These are phyloP conservation scores for Picochlorum sp. DNA, from an alignment of 139 green algal genomes.

Conservation along the genomic window DNA sequence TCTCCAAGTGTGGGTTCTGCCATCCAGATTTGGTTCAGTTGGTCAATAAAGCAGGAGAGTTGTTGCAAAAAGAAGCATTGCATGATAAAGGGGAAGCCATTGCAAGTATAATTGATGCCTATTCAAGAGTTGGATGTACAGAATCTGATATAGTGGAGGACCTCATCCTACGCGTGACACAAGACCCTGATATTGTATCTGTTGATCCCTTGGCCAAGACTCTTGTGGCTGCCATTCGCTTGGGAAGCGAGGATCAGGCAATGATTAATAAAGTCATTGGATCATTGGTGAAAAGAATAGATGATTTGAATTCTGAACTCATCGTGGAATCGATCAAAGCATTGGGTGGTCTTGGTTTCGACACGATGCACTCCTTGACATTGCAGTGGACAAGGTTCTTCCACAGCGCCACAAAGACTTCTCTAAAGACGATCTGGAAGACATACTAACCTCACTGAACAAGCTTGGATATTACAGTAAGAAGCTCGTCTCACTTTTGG, in stretches of 20 bases:
- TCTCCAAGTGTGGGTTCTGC: constrained; percentile 28
- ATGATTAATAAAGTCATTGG: constrained; percentile 20
- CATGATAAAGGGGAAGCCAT: constrained; percentile 20
- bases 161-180: constrained; percentile 10
- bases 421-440: constrained; percentile 9
- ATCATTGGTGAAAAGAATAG: constrained; percentile 9
- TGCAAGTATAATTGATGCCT: constrained; percentile 30
- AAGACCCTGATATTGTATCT: constrained; percentile 7
- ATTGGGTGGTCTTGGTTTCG: constrained; percentile 21
- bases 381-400: constrained; percentile 10
- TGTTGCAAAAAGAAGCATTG: constrained; percentile 20
- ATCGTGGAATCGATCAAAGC: constrained; percentile 21
- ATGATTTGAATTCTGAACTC: constrained; percentile 13
- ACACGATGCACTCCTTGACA: constrained; percentile 17
- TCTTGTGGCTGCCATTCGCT: constrained; percentile 17
- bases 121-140: constrained; percentile 28
- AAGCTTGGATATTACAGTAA: constrained; percentile 30
- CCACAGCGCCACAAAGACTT: constrained; percentile 20
- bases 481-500: constrained; percentile 22
- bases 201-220: constrained; percentile 21
- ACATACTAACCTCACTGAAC: constrained; percentile 25
- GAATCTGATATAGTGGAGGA: constrained; percentile 25
- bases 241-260: constrained; percentile 21
- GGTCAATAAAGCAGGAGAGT: constrained; percentile 16
- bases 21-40: constrained; percentile 25